Evolutionary conservation across 176 grass and related monocot species (phyloP).

Genomic region (Musa schizocarpa): DNA sequence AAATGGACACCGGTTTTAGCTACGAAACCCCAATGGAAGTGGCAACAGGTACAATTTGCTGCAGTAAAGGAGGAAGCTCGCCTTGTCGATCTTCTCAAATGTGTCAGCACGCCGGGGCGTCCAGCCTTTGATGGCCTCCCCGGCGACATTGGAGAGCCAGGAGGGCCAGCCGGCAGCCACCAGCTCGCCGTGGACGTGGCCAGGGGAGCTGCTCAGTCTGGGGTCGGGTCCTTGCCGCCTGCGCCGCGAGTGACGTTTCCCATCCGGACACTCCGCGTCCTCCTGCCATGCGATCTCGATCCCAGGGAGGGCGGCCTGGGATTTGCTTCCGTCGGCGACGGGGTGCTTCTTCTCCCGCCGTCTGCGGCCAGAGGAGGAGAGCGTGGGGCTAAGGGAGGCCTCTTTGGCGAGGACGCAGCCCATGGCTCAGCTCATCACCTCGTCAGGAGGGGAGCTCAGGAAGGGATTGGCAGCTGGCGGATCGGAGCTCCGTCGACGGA

Average conservation of each 20-base stretch:
- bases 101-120: constrained; percentile 4
- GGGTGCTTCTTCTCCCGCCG: background rate
- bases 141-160: constrained; percentile 3
- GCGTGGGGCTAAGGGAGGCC: background rate
- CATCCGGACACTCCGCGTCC: background rate
- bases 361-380: background rate
- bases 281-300: background rate
- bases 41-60: background rate
- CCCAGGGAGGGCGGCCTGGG: background rate
- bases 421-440: constrained; percentile 7
- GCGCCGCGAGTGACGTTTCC: background rate
- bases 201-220: background rate
- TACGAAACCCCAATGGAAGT: background rate
- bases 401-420: constrained; percentile 7
- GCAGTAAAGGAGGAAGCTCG: background rate
- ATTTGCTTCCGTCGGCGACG: background rate
- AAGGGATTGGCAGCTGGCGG: background rate
- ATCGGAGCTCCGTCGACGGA: background rate
- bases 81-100: constrained; percentile 10
- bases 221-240: background rate
- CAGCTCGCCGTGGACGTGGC: background rate
- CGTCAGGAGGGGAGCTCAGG: background rate
- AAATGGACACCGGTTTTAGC: background rate
- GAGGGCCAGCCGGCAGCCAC: constrained; percentile 3
- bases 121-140: constrained; percentile 7